phyloP scores from a whole-genome alignment of 805 yeast genomes.

The Hanseniaspora valbyensis region DNA sequence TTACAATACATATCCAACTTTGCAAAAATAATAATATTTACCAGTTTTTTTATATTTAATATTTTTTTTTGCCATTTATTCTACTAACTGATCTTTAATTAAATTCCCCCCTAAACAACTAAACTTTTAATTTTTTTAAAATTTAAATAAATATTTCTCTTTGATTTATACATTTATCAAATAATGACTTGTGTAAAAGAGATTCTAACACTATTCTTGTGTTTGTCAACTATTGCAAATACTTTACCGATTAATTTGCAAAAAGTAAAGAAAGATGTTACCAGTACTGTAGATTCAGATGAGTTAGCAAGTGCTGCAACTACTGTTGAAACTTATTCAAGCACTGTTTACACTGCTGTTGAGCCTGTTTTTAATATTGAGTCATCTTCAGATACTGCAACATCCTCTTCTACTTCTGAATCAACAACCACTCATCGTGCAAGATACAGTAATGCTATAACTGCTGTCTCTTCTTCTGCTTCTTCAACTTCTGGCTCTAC shows the following conservation, averaged over 20 bases:
- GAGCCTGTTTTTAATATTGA: background rate
- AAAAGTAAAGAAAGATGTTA: background rate
- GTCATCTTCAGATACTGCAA: background rate
- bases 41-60: too few relatives aligned
- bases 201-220: background rate
- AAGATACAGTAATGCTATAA: background rate
- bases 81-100: too few relatives aligned
- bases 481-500: slow-evolving; percentile 10
- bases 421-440: background rate
- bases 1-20: too few relatives aligned
- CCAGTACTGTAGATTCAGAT: background rate
- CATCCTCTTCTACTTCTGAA: background rate
- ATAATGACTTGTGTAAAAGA: background rate
- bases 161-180: background rate
- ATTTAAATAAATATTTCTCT: too few relatives aligned
- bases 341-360: slow-evolving; percentile 3
- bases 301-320: slow-evolving; percentile 1
- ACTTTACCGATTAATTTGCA: background rate
- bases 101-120: too few relatives aligned
- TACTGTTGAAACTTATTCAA: background rate
- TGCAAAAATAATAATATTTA: too few relatives aligned
- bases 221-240: background rate
- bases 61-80: too few relatives aligned
- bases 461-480: background rate
- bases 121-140: too few relatives aligned